Evolutionary conservation across 257 asterid species (phyloP).

Genomic region (Cruciata laevipes): DNA sequence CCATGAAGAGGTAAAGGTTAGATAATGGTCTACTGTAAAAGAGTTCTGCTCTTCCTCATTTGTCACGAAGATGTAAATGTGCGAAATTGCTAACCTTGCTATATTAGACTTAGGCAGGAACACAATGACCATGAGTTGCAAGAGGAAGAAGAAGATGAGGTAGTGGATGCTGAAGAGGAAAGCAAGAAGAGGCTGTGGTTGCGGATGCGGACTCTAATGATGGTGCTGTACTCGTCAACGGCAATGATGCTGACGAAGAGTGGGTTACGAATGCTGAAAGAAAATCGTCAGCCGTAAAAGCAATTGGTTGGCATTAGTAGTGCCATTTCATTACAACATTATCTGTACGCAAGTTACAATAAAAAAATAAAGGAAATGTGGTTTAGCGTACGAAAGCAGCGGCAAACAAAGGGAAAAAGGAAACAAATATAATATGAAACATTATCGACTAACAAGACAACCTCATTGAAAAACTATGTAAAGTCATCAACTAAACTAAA

Average conservation of each 20-base stretch:
- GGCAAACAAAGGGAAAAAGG: too few species aligned
- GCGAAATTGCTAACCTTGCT: constrained; percentile 13
- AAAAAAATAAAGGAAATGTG: too few species aligned
- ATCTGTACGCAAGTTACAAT: too few species aligned
- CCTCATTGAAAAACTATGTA: too few species aligned
- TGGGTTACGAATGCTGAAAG: constrained; percentile 93
- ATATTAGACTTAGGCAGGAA: constrained; percentile 33
- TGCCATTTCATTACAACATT: too few species aligned
- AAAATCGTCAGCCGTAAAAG: constrained; percentile 76
- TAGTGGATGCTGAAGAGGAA: constrained; percentile 34
- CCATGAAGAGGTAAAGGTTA: constrained; percentile 56
- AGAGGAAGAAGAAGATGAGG: constrained; percentile 29
- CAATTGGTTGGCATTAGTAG: constrained; percentile 42
- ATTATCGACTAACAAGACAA: too few species aligned
- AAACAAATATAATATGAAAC: too few species aligned
- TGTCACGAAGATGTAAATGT: too few species aligned
- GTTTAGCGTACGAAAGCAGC: too few species aligned
- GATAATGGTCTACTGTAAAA: background rate
- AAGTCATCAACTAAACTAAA: too few species aligned
- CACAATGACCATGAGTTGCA: constrained; percentile 56
- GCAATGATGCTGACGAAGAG: constrained; percentile 78
- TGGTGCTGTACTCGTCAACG: constrained; percentile 71
- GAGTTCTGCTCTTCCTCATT: background rate
- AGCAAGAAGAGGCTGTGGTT: constrained; percentile 62
- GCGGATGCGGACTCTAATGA: constrained; percentile 82